A percentile compares a stretch with the other conserved stretches of the same genome.
These are phyloP conservation scores for Aspergillus niger DNA, from an alignment of 2,329 filamentous ascomycete species.

Conservation along the genomic window DNA sequence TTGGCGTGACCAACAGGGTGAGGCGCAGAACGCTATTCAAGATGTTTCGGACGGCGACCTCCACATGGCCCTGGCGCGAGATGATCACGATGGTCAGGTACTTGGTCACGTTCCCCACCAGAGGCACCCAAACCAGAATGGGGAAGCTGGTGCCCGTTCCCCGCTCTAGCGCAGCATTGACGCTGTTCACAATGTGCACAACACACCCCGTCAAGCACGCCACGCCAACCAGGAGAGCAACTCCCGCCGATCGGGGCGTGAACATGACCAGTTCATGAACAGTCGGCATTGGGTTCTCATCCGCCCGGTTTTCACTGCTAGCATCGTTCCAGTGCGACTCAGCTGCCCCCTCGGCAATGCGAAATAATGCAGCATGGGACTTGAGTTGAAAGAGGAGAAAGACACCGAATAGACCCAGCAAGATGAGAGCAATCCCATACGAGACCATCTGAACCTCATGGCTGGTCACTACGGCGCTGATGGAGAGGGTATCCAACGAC, in stretches of 20 bases:
- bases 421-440: conserved; percentile 13
- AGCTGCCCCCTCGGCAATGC: background rate
- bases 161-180: conserved; percentile 6
- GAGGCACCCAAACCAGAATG: conserved; percentile 12
- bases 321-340: background rate
- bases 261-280: background rate
- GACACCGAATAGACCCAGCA: conserved; percentile 12
- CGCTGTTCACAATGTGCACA: conserved; percentile 13
- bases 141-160: conserved; percentile 15
- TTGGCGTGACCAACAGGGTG: conserved; percentile 19
- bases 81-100: conserved; percentile 16
- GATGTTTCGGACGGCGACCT: conserved; percentile 19
- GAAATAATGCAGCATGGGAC: conserved; percentile 21
- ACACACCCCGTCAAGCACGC: conserved; percentile 11
- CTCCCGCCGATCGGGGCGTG: background rate
- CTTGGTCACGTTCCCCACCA: conserved; percentile 20
- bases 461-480: background rate
- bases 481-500: conserved; percentile 12
- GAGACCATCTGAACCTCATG: conserved; percentile 16
- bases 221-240: conserved; percentile 8
- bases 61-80: conserved; percentile 12
- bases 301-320: background rate
- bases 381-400: conserved; percentile 21
- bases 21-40: conserved; percentile 20
- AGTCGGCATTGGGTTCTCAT: background rate